phyloP scores from a whole-genome alignment of 108 stramenopile species.

The Skeletonema costatum region DNA sequence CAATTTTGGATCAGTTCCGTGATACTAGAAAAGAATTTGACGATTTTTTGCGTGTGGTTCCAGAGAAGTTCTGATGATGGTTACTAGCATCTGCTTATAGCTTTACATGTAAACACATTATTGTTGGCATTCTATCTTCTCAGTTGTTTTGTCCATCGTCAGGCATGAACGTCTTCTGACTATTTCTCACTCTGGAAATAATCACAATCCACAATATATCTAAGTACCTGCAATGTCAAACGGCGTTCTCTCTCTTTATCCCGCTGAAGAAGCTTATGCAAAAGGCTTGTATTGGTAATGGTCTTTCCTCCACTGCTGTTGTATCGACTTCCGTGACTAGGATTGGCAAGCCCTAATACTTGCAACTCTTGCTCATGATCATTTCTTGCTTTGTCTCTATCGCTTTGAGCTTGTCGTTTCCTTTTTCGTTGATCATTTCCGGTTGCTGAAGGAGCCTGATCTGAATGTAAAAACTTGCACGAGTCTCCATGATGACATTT shows the following conservation, averaged over 20 bases:
- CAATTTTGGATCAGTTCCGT: conserved; percentile 50
- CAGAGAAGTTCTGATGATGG: conserved; percentile 18
- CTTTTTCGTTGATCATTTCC: conserved; percentile 1
- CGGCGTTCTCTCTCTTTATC: conserved; percentile 77
- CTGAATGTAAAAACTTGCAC: conserved; percentile 48
- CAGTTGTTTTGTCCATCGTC: not conserved
- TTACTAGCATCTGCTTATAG: not conserved
- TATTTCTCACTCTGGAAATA: conserved; percentile 48
- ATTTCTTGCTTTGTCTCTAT: conserved; percentile 35
- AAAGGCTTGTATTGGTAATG: conserved; percentile 45
- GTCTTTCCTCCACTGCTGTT: conserved; percentile 13
- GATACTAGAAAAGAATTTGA: conserved; percentile 55
- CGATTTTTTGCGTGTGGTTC: conserved; percentile 53
- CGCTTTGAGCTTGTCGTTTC: conserved; percentile 35
- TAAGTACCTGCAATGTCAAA: conserved; percentile 73
- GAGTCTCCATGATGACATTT: conserved; percentile 47
- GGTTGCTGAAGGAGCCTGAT: not conserved
- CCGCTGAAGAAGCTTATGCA: conserved; percentile 68
- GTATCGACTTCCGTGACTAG: conserved; percentile 13
- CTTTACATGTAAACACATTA: not conserved
- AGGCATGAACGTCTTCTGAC: not conserved
- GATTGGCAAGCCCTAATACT: conserved; percentile 35
- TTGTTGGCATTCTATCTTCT: not conserved
- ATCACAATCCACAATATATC: conserved; percentile 75
- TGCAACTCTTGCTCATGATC: conserved; percentile 28